phyloP scores from a whole-genome alignment of 2,329 filamentous ascomycete species.

The Corinectria fuckeliana region DNA sequence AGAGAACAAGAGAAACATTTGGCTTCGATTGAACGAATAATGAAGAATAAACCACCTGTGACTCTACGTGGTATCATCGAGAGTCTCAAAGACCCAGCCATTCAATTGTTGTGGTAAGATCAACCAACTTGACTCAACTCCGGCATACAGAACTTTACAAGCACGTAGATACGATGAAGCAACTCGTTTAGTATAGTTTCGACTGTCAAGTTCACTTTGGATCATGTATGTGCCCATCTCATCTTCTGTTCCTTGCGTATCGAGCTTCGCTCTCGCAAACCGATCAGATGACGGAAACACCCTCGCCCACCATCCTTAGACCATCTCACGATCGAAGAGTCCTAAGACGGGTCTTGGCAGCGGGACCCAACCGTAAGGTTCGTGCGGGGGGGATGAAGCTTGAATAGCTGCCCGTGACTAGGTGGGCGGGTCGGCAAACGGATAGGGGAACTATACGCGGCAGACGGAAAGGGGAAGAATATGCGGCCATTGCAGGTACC shows the following conservation, averaged over 20 bases:
- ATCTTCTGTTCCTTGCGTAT: neutral
- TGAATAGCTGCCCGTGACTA: neutral
- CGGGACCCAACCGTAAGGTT: neutral
- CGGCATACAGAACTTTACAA: neutral
- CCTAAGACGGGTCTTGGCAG: neutral
- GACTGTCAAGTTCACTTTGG: neutral
- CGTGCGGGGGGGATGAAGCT: conserved; percentile 1
- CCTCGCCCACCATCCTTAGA: neutral
- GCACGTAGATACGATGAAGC: neutral
- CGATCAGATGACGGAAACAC: neutral
- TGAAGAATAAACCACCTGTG: no score
- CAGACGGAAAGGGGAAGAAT: neutral
- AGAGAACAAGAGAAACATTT: no score
- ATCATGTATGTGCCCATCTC: neutral
- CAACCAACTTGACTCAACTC: neutral
- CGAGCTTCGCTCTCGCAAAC: neutral
- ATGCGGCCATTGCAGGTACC: neutral
- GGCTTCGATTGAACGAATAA: no score
- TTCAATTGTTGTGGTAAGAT: no score
- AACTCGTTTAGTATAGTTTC: neutral
- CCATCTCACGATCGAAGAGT: neutral
- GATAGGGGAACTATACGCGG: neutral
- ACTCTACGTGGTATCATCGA: no score
- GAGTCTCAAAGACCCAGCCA: no score
- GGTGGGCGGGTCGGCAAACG: neutral